Evolutionary conservation across 2,329 filamentous ascomycete species (phyloP), one percentile per base, ranked within the genome.

Genomic region (Ambrosiella beaveri): DNA sequence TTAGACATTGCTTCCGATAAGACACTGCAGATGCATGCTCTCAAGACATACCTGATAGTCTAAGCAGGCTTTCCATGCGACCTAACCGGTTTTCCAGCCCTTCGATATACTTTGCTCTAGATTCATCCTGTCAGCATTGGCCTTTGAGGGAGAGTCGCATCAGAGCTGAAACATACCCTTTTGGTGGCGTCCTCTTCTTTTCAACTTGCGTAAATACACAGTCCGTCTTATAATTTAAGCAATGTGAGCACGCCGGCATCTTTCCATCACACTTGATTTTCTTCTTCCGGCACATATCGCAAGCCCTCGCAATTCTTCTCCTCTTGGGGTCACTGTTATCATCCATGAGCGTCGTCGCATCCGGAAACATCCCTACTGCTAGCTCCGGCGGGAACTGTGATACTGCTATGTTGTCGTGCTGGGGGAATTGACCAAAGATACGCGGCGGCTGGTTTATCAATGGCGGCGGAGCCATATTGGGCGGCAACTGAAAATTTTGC

Each of bases 221-320:
- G 65, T 95, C 89, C 4, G 90, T 96, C 76, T 96, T 96, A 75
- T 96, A 96, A 70, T 96, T 97, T 69, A 86, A 85, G 70, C 91
- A 98, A 71, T 97, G 93, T 7, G 88, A 90, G 71, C 93, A 98
- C 61, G 89, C 83, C 41, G 93, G 91, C 71, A 95, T 81, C 73
- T 94, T 95, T 64, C 93, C 91, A 68, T 97, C 93, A 71, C 91
- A 97, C 73, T 97, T 97, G 72, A 97, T 93, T 77, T 91, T 95
- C 72, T 88, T 90, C 73, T 95, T 95, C 65, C 90, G 80, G 69
- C 91, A 97, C 89, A 95, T 94, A 65, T 95, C 90, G 73, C 89
- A 95, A 56, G 89, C 89, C 73, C 88, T 81, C 61, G 89, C 88
- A 65, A 95, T 95, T 66, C 89, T 81, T 70, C 90, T 79, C 68